Evolutionary conservation across 179 eudicot species (phyloP).

Genomic region (Kewa caespitosa): DNA sequence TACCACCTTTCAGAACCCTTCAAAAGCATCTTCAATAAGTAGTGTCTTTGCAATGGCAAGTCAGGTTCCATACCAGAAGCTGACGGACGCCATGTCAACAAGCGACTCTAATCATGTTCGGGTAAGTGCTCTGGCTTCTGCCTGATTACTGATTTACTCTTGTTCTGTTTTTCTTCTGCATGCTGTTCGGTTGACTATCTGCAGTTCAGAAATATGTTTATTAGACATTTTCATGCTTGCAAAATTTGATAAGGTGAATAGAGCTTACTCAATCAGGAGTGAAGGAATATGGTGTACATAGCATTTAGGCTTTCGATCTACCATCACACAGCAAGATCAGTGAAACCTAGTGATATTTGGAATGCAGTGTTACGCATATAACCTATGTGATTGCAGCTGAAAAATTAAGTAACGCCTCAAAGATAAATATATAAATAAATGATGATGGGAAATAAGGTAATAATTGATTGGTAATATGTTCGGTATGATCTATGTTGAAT

Average conservation of each 20-base stretch:
- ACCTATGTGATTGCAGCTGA: too few species aligned
- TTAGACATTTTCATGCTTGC: neutral
- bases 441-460: too few species aligned
- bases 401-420: too few species aligned
- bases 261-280: neutral
- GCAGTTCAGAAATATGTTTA: neutral
- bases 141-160: neutral
- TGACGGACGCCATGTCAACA: slow-evolving; percentile 30
- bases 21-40: slow-evolving; percentile 6
- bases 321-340: neutral
- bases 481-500: too few species aligned
- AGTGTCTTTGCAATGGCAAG: neutral
- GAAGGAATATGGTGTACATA: neutral
- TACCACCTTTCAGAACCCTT: slow-evolving; percentile 13
- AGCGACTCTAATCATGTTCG: slow-evolving; percentile 20
- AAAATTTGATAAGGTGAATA: neutral
- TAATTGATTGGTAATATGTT: too few species aligned
- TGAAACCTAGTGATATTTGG: too few species aligned
- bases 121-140: slow-evolving; percentile 26
- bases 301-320: neutral
- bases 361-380: too few species aligned
- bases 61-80: neutral
- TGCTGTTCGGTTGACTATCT: neutral
- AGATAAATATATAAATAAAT: too few species aligned
- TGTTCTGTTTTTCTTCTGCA: neutral